Percentiles rank a stretch among this genome's conserved stretches.
Conservation (phyloP, 345 rosid genomes). For the Eutrema yunnanense region DNA sequence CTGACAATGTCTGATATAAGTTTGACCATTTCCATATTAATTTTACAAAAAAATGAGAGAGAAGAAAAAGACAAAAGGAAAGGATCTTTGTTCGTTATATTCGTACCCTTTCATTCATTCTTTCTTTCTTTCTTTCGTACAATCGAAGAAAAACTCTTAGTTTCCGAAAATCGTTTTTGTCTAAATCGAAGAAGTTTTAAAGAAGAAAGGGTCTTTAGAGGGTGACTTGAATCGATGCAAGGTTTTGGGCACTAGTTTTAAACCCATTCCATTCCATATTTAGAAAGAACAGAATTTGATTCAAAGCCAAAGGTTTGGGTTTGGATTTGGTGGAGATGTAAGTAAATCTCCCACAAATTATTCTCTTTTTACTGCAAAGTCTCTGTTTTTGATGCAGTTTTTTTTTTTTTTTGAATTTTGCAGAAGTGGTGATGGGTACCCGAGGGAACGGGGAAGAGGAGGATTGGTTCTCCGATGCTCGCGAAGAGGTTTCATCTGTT, state of each 20-base stretch:
- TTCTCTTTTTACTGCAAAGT: neutral
- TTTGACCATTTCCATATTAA: conserved; percentile 1
- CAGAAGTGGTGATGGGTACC: conserved; percentile 47
- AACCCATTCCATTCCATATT: neutral
- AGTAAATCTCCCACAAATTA: neutral
- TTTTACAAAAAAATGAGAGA: neutral
- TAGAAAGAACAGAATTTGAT: neutral
- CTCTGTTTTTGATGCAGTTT: neutral
- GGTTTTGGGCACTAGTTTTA: neutral
- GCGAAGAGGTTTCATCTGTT: conserved; percentile 48
- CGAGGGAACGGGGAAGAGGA: conserved; percentile 34
- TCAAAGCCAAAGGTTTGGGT: neutral
- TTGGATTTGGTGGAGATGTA: neutral
- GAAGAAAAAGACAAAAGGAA: conserved; percentile 9
- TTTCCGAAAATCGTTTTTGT: neutral
- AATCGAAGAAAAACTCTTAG: neutral
- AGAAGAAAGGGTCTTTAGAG: neutral
- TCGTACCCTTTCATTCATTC: neutral
- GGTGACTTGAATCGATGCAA: conserved; percentile 2
- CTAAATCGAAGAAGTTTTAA: neutral
- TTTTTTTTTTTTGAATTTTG: neutral
- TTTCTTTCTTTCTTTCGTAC: neutral
- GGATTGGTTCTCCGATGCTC: conserved; percentile 51
- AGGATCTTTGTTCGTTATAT: conserved; percentile 18
- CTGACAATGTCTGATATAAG: neutral